Evolutionary conservation across 345 rosid species (phyloP), one percentile per base, ranked within the genome.

Genomic region (Linum lewisii): DNA sequence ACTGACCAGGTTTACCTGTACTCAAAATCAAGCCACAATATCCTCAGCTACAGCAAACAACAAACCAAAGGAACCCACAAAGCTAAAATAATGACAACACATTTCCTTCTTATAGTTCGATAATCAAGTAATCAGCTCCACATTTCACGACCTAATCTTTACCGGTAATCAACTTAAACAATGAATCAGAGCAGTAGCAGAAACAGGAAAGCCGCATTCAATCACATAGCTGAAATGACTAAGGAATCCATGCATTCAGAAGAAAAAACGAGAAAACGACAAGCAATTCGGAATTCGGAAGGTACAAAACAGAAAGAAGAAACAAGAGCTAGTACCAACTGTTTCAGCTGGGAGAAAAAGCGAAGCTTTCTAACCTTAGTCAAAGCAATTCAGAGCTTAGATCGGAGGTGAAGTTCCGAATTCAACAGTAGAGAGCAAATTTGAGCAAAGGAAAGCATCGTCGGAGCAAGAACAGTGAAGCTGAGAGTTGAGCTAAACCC

Each of bases 291-390:
- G 34, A n/a, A 3, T 29, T 5, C 34, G 2, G 1, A 29, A 29
- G 34, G 7, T 3, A 29, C 34, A 8, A 29, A 29, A 29, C 34
- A 29, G 34, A 29, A 29, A 29, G 34, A 29, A 29, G 34, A 29
- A 29, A 5, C 5, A 29, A 29, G 7, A 11, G 18, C 13, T 11
- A 11, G 4, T 42, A 16, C 47, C 15, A 42, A 42, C 18, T 11
- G 47, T 11, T 29, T 8, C 15, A 11, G 47, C 47, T 42, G 15
- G 14, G 13, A 42, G 47, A 42, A 42, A 34, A 42, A 16, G 47
- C 47, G 47, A 42, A 42, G 16, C 47, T 2, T 23, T 0, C 62
- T 73, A 52, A 63, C 81, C 75, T 25, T 50, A 4, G n/a, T 51
- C 56, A 56, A 54, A 57, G 42, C 34, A 29, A 29, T 29, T 29